These are phyloP conservation scores for Nicotiana obtusifolia DNA, from an alignment of 257 asterid species.

Conservation along the genomic window DNA sequence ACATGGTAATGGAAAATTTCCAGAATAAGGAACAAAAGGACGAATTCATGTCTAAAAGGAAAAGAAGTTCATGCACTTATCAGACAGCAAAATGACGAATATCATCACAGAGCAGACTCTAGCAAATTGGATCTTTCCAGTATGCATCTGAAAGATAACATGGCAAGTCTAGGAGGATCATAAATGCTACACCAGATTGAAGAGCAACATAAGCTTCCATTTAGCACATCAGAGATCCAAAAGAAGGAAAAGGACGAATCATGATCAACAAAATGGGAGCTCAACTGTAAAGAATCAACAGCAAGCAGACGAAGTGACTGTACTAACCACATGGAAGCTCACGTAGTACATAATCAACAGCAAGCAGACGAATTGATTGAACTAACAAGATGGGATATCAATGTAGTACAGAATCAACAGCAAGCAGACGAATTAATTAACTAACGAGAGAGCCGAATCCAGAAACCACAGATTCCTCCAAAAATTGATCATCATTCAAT, in stretches of 20 bases:
- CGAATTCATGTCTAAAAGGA: slow-evolving; percentile 7
- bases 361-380: slow-evolving; percentile 10
- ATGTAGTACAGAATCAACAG: background rate
- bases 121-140: background rate
- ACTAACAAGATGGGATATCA: background rate
- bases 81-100: slow-evolving; percentile 8
- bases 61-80: slow-evolving; percentile 5
- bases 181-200: background rate
- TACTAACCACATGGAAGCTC: slow-evolving; percentile 14
- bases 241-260: slow-evolving; percentile 22
- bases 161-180: background rate
- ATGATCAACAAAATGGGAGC: slow-evolving; percentile 20
- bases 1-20: slow-evolving; percentile 6
- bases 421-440: slow-evolving; percentile 9
- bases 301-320: slow-evolving; percentile 1
- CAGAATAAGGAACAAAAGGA: slow-evolving; percentile 13
- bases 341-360: slow-evolving; percentile 17
- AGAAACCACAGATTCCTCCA: background rate
- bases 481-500: background rate
- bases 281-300: slow-evolving; percentile 15
- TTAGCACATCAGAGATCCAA: slow-evolving; percentile 2
- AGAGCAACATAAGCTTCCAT: background rate
- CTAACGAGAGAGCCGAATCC: background rate
- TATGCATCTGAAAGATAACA: background rate
- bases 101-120: slow-evolving; percentile 4